Evolutionary conservation across 495 filamentous ascomycete species (phyloP).

Genomic region (Podospora pseudocomata): DNA sequence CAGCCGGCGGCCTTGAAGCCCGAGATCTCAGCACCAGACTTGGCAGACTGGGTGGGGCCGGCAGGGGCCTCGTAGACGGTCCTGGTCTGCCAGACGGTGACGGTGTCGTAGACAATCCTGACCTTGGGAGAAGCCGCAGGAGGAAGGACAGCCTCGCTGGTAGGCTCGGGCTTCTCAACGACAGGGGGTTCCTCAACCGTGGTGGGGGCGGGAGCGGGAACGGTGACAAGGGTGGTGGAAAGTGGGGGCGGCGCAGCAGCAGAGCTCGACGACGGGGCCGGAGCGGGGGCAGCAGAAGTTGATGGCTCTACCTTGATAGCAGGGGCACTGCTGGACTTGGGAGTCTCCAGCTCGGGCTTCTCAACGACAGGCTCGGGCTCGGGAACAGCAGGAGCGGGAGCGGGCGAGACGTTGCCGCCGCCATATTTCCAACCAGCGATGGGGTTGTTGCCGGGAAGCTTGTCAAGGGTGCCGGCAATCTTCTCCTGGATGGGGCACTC

Average conservation of each 20-base stretch:
- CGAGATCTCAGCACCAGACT: slow-evolving; percentile 15
- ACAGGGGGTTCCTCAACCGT: slow-evolving; percentile 12
- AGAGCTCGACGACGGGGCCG: slow-evolving; percentile 5
- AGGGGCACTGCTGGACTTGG: not conserved
- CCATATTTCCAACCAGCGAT: slow-evolving; percentile 39
- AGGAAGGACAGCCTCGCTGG: slow-evolving; percentile 32
- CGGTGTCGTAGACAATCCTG: slow-evolving; percentile 43
- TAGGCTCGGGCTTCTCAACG: slow-evolving; percentile 37
- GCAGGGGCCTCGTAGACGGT: slow-evolving; percentile 49
- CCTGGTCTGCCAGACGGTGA: slow-evolving; percentile 37
- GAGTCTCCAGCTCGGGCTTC: slow-evolving; percentile 1
- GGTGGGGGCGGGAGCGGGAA: slow-evolving; percentile 8
- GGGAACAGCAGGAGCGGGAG: slow-evolving; percentile 24
- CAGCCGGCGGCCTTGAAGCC: slow-evolving; percentile 36
- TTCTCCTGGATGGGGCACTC: slow-evolving; percentile 37
- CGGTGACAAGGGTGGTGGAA: slow-evolving; percentile 15
- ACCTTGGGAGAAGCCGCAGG: slow-evolving; percentile 32
- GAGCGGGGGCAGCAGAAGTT: slow-evolving; percentile 26
- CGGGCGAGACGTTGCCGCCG: slow-evolving; percentile 19
- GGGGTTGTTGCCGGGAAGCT: slow-evolving; percentile 59
- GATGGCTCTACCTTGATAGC: slow-evolving; percentile 16
- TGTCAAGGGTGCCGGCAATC: slow-evolving; percentile 31
- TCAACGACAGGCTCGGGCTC: not conserved
- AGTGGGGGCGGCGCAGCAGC: slow-evolving; percentile 7
- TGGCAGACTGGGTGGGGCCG: slow-evolving; percentile 18